These are phyloP conservation scores for Royoungia palumana DNA, from an alignment of 768 basidiomycete species.

Conservation along the genomic window DNA sequence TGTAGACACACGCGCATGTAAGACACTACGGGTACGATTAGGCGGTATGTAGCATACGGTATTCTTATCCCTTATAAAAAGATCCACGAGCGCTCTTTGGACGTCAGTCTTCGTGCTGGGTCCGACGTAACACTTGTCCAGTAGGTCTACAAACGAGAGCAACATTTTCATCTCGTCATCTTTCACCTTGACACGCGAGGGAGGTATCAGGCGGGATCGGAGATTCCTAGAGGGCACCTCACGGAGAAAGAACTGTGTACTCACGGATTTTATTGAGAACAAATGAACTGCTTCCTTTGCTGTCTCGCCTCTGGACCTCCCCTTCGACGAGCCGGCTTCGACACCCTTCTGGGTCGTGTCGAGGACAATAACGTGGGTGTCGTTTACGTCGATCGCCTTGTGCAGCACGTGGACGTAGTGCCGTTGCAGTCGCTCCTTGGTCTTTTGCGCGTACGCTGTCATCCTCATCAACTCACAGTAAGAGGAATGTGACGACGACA, in stretches of 20 bases:
- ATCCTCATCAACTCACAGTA: too few species aligned
- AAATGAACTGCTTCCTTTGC: slow-evolving; percentile 90
- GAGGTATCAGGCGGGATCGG: too few species aligned
- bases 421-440: too few species aligned
- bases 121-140: too few species aligned
- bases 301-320: slow-evolving; percentile 84
- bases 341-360: slow-evolving; percentile 96
- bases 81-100: slow-evolving; percentile 86
- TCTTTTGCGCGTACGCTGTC: too few species aligned
- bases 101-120: slow-evolving; percentile 78
- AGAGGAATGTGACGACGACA: too few species aligned
- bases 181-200: too few species aligned
- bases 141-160: too few species aligned
- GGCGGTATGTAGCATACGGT: slow-evolving; percentile 8
- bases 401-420: slow-evolving; percentile 68
- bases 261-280: slow-evolving; percentile 98
- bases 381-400: slow-evolving; percentile 91
- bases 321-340: slow-evolving; percentile 91
- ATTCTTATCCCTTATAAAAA: slow-evolving; percentile 68
- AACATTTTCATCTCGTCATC: too few species aligned
- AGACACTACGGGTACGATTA: slow-evolving; percentile 10
- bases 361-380: slow-evolving; percentile 85
- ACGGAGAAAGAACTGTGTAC: slow-evolving; percentile 19
- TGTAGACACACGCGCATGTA: slow-evolving; percentile 1
- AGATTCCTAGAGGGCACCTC: too few species aligned